These are phyloP conservation scores for Sclerotinia borealis DNA, from an alignment of 2,329 filamentous ascomycete species.

Conservation along the genomic window DNA sequence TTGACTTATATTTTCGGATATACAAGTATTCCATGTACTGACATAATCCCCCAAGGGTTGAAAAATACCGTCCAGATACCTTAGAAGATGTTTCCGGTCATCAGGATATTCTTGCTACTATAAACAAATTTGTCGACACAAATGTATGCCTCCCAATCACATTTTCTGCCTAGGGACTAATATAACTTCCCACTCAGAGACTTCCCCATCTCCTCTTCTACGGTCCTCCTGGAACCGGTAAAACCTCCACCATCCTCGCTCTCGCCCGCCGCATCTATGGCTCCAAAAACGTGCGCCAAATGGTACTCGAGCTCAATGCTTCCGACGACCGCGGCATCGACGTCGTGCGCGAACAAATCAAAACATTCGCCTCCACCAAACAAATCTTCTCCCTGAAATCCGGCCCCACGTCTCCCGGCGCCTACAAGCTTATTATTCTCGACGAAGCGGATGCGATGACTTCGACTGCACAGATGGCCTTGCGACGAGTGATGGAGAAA, in stretches of 20 bases:
- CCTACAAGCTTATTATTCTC: constrained; percentile 92
- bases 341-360: constrained; percentile 97
- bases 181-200: constrained; percentile 41
- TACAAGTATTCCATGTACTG: constrained; percentile 17
- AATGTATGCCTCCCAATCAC: constrained; percentile 48
- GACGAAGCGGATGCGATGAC: constrained; percentile 99
- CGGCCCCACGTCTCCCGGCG: constrained; percentile 50
- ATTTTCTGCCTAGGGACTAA: constrained; percentile 9
- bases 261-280: constrained; percentile 93
- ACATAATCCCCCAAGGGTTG: constrained; percentile 57
- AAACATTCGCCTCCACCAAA: constrained; percentile 96
- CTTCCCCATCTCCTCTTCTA: constrained; percentile 95
- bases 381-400: constrained; percentile 80
- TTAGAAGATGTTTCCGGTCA: constrained; percentile 93
- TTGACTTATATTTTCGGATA: background rate
- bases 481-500: constrained; percentile 97
- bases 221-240: constrained; percentile 91
- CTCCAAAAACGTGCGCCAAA: constrained; percentile 85
- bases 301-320: constrained; percentile 96
- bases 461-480: constrained; percentile 94
- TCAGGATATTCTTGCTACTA: constrained; percentile 93
- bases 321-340: constrained; percentile 97
- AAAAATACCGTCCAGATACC: constrained; percentile 89
- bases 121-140: constrained; percentile 94
- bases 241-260: constrained; percentile 93